Evolutionary conservation across 331 rosid genomes (phyloP), one percentile per base, ranked within the genome.

Genomic region (Quercus phellos): DNA sequence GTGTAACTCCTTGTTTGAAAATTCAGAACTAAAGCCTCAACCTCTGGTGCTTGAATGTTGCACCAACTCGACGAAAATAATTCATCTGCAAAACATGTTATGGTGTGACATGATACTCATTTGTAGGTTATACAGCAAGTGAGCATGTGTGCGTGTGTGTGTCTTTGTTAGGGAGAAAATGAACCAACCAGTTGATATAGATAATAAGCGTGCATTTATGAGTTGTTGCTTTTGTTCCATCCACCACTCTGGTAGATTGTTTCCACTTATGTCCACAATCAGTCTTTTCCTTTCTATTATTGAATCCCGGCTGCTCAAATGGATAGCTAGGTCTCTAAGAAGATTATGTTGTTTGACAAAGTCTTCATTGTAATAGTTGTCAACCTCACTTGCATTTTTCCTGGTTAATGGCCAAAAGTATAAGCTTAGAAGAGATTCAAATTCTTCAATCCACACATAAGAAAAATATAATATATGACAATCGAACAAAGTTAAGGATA

Each of bases 241-340:
- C 96, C 95, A 87, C 90, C 92, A 89, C 3, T 58, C 27, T 1
- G 88, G 92, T 77, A 86, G 75, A 3, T 82, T 77, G 22, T 87
- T 74, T 70, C 75, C 86, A 60, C 16, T 61, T 5, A 77, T 63
- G 72, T 90, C 82, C 42, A 91, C 58, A 81, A 86, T 76, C 82
- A 87, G 76, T 73, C 92, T 87, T 26, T 80, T 76, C 79, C 88
- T 85, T 19, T 80, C 55, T 70, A 60, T 72, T 30, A 70, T 58
- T 4, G 88, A 72, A 30, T 63, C 85, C 27, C 42, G 55, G 74
- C 77, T 80, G 35, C 70, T 78, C 80, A 80, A 60, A 18, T 72
- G 78, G 67, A 85, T 83, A 5, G 93, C 93, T 68, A 92, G 84
- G 61, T 90, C 93, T 10, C 89, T 84, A 67, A 92, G 90, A 73